Base-by-base conservation (phyloP, 352 stramenopile species). In the Pythium sukuiense region DNA sequence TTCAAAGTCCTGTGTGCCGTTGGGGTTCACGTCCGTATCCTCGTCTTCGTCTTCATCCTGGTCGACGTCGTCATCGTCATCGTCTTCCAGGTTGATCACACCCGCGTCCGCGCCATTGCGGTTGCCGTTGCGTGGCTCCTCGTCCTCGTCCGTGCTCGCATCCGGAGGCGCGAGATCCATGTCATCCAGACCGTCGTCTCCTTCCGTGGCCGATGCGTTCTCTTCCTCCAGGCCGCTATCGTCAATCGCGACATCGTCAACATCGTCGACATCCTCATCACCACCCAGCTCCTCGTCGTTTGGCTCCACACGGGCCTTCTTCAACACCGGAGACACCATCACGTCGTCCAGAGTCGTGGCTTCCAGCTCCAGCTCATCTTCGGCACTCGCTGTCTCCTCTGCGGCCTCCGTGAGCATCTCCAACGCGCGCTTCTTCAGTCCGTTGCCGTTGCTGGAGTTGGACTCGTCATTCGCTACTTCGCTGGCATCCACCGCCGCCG, bases 301-400 rank as follows among this genome's bases (percentile, higher is more conserved):
- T 60, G 79, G 74, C 65, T 86, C 80, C 0, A 76, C 77, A 30
- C 85, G 70, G 27, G 82, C 71, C 66, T 79, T 83, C 63, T 90
- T 90, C 14, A 60, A 29, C 56, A 73, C n/a, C 9, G 77, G 76
- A 24, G 77, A 80, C 59, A 82, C 72, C 55, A 87, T 57, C 16
- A 90, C 80, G 67, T 90, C 82, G 71, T 90, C 82, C 61, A 88
- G 71, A 48, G 78, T 88, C 66, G 82, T 90, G 9, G 72, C 63
- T 27, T 59, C 72, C 18, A 75, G 61, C 55, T 74, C 63, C 30
- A 72, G 35, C 13, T 69, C 66, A 12, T 77, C 71, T 2, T 48
- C 58, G n/a, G 49, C 53, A 18, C 9, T 58, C 1, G 50, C 55
- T 3, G 39, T 63, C 5, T 63, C 61, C 16, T 60, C 63, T 1